Percentiles rank a stretch among this genome's conserved stretches.
Evolutionary conservation across 2,329 filamentous ascomycete genomes (phyloP).

Genomic region (Neonectria ditissima): DNA sequence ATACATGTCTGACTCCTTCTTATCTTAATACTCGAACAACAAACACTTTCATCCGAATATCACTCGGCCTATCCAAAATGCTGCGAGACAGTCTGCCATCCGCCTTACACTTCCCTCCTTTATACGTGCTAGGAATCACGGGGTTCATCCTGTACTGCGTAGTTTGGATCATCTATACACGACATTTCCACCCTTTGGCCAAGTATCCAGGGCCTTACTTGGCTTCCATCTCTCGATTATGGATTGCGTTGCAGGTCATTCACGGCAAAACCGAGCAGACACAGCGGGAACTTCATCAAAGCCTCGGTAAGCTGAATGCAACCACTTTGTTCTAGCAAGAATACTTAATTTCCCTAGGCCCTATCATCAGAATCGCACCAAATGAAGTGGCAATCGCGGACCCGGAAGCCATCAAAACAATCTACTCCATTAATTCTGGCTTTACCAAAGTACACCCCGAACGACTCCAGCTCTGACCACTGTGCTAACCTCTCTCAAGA

Average conservation of each 20-base stretch:
- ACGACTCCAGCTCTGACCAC: no score
- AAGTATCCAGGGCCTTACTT: slow-evolving; percentile 15
- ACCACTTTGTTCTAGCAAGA: neutral
- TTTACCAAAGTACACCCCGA: neutral
- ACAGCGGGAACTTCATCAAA: slow-evolving; percentile 2
- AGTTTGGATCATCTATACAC: slow-evolving; percentile 14
- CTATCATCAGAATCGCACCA: neutral
- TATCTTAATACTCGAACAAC: neutral
- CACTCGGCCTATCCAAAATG: neutral
- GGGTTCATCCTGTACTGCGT: slow-evolving; percentile 3
- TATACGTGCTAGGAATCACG: neutral
- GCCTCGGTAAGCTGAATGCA: neutral
- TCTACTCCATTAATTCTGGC: slow-evolving; percentile 7
- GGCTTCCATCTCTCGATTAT: slow-evolving; percentile 11
- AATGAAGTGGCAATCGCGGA: slow-evolving; percentile 9
- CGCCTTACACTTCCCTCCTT: no score
- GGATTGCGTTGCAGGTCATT: slow-evolving; percentile 3
- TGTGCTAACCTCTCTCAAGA: neutral
- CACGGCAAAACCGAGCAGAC: neutral
- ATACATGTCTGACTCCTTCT: neutral
- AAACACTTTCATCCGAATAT: neutral
- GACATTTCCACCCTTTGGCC: slow-evolving; percentile 10
- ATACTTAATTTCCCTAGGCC: neutral
- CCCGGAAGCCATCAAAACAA: slow-evolving; percentile 13
- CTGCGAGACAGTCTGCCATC: neutral